Percentiles rank a stretch among this genome's conserved stretches.
Conservation (phyloP, 1,284 basidiomycete species). For the Ceratobasidium sp. region DNA sequence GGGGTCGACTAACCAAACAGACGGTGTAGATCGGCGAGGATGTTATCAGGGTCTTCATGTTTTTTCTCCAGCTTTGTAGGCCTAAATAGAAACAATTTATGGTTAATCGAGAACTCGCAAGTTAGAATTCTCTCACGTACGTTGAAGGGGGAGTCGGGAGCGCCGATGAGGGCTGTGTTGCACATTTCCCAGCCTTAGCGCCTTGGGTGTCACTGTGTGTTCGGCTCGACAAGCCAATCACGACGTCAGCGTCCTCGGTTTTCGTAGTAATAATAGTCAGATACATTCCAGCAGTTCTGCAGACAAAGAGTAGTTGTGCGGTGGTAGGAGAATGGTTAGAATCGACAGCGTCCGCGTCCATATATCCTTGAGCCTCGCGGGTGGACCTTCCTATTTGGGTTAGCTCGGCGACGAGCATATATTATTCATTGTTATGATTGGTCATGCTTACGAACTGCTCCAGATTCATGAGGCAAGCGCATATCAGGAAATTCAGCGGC, state of each 20-base stretch:
- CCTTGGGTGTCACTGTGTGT: neutral
- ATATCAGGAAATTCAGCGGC: no score
- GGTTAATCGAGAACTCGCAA: neutral
- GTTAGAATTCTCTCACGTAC: neutral
- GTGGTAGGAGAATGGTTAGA: no score
- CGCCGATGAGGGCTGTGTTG: neutral
- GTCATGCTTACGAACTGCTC: no score
- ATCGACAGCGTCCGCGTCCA: no score
- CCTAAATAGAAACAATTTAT: neutral
- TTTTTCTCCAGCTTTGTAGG: neutral
- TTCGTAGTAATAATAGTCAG: neutral
- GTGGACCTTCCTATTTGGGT: no score
- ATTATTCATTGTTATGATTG: no score
- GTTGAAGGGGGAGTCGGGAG: neutral
- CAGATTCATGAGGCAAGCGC: no score
- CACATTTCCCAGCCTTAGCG: slow-evolving; percentile 27
- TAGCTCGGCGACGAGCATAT: no score
- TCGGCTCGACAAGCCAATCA: neutral
- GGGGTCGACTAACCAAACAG: neutral
- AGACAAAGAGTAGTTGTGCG: neutral
- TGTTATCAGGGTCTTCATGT: neutral
- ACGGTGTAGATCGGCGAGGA: neutral
- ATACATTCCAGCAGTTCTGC: neutral
- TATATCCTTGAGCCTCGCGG: no score
- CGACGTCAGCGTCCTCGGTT: neutral